Evolutionary conservation across 805 yeast genomes (phyloP).

Genomic region (Jamesozyma lodderae): DNA sequence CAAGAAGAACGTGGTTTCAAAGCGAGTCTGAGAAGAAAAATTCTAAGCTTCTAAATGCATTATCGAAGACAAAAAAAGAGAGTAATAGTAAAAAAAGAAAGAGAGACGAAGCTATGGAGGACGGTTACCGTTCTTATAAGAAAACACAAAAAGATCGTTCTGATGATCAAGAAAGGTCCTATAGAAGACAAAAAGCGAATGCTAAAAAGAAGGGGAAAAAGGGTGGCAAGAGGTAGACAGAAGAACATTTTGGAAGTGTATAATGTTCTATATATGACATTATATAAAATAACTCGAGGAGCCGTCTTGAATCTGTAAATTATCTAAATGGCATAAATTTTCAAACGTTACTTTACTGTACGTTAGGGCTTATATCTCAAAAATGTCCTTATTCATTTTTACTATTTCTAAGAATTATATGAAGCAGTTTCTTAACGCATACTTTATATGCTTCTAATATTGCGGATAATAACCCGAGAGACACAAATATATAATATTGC

Average conservation of each 20-base stretch:
- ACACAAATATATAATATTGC: too few species aligned
- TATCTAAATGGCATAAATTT: too few species aligned
- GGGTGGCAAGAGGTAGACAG: slow-evolving; percentile 2
- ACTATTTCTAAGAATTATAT: too few species aligned
- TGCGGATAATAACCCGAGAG: too few species aligned
- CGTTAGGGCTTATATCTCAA: too few species aligned
- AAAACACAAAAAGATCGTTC: slow-evolving; percentile 71
- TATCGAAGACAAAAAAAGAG: slow-evolving; percentile 42
- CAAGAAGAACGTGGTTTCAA: slow-evolving; percentile 96
- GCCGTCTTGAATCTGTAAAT: not conserved
- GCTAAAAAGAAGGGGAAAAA: slow-evolving; percentile 11
- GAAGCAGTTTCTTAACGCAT: too few species aligned
- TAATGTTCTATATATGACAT: not conserved
- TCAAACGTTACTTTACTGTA: not conserved
- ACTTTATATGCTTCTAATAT: too few species aligned
- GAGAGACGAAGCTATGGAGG: slow-evolving; percentile 55
- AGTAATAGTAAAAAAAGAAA: slow-evolving; percentile 65
- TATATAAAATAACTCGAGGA: not conserved
- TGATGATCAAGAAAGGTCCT: slow-evolving; percentile 38
- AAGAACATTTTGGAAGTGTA: not conserved
- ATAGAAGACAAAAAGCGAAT: slow-evolving; percentile 27
- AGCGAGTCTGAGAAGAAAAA: slow-evolving; percentile 36
- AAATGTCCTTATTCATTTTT: too few species aligned
- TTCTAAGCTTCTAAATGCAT: slow-evolving; percentile 29
- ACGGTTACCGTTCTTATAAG: slow-evolving; percentile 51